These are phyloP conservation scores for Pelargonium nanum DNA, from an alignment of 345 rosid species.

Conservation along the genomic window DNA sequence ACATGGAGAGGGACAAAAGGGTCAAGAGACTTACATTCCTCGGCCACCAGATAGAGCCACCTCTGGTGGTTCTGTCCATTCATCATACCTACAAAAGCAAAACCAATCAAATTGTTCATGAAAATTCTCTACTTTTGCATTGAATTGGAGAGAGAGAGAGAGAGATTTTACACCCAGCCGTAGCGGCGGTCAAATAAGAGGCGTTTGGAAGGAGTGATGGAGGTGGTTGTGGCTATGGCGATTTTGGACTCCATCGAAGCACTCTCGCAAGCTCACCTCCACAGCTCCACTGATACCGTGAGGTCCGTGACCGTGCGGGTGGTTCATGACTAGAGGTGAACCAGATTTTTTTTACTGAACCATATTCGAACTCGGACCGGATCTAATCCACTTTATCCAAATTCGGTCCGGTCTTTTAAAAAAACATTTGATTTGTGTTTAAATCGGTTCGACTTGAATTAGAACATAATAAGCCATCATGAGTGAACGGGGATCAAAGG, in stretches of 20 bases:
- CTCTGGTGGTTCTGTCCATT: constrained; percentile 63
- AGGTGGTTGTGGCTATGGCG: neutral
- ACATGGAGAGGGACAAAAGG: neutral
- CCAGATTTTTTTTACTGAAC: no score
- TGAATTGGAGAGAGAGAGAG: neutral
- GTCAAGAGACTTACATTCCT: constrained; percentile 41
- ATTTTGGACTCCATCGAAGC: neutral
- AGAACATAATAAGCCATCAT: no score
- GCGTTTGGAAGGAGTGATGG: constrained; percentile 22
- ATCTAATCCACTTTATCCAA: no score
- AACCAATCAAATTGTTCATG: neutral
- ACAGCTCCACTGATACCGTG: no score
- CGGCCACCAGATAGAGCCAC: constrained; percentile 71
- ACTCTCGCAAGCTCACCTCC: neutral
- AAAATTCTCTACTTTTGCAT: neutral
- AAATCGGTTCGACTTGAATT: no score
- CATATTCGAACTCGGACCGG: no score
- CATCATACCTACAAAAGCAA: constrained; percentile 32
- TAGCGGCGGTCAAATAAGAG: constrained; percentile 63
- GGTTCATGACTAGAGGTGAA: no score
- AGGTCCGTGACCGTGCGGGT: no score
- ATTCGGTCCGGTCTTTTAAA: no score
- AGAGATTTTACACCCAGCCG: constrained; percentile 55
- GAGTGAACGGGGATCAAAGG: no score
- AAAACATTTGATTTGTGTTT: no score